Conservation (phyloP, 2,329 filamentous ascomycete genomes). For the Colletotrichum agaves region DNA sequence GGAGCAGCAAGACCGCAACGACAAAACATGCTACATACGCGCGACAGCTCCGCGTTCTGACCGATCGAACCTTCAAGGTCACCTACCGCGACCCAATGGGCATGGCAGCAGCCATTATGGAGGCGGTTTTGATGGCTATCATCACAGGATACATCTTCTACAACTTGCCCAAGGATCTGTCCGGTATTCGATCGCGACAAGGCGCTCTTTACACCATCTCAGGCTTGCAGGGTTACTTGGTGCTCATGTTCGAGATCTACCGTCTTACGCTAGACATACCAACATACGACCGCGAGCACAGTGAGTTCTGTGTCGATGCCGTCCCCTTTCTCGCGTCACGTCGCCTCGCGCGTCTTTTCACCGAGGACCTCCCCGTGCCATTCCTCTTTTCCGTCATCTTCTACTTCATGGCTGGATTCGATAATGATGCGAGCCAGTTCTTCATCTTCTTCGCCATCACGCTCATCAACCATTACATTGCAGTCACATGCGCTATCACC, state of each 20-base stretch:
- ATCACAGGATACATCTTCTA: conserved; percentile 80
- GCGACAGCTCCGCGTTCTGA: conserved; percentile 74
- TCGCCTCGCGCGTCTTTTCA: conserved; percentile 73
- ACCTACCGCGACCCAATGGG: conserved; percentile 83
- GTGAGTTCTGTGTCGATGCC: conserved; percentile 77
- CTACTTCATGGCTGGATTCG: conserved; percentile 83
- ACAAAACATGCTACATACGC: conserved; percentile 64
- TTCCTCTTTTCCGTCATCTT: conserved; percentile 76
- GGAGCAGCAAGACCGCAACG: conserved; percentile 34
- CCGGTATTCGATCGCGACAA: conserved; percentile 78
- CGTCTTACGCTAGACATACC: conserved; percentile 79
- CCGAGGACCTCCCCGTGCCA: conserved; percentile 79
- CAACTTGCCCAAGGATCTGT: conserved; percentile 70
- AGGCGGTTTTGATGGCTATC: conserved; percentile 76
- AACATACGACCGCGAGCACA: conserved; percentile 79
- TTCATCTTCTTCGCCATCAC: conserved; percentile 78
- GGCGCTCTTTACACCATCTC: conserved; percentile 78
- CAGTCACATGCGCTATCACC: conserved; percentile 76
- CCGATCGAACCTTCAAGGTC: conserved; percentile 74
- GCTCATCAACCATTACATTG: conserved; percentile 77
- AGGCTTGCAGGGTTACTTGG: conserved; percentile 79
- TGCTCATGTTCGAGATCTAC: conserved; percentile 81
- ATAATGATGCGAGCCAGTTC: conserved; percentile 70
- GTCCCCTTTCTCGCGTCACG: conserved; percentile 77
- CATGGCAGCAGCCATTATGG: conserved; percentile 75